Evolutionary conservation across 257 asterid species (phyloP), one percentile per base, ranked within the genome.

Genomic region (Solanum sejunctum): DNA sequence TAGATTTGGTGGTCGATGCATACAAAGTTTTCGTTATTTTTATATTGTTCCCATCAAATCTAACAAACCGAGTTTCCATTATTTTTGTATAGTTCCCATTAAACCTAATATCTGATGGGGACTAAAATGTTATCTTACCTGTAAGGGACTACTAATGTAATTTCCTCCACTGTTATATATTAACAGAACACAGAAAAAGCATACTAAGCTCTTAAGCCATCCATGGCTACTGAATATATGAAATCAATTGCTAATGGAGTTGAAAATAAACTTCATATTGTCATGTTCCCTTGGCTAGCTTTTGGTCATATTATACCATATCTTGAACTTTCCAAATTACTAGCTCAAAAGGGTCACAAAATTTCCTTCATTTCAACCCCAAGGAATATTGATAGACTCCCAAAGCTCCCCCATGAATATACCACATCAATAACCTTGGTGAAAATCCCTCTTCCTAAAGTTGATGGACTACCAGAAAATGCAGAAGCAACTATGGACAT

Each of bases 271-370:
- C 66, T 92, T 5, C 95, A 92, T 85, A 51, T 93, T 12, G 93
- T 64, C 1, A 81, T 93, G 93, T 88, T 88, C 80, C 95, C 95
- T 83, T 92, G 97, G 97, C 86, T 93, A 1, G 97, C 93, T 77
- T 92, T 93, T 67, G 95, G 94, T 11, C 96, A 91, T 87, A 90
- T 93, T 26, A 85, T 89, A 49, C 97, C 95, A 12, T 91, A 2
- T 84, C 49, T 89, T 36, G 89, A 89, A 47, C 91, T 92, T n/a
- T 81, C 95, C 87, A 93, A 92, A 86, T 82, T 84, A 87, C 71
- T 91, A 0, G 93, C 94, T 28, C 86, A 60, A 70, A 90, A 85
- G 81, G 95, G 95, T 47, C 95, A 92, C 89, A 85, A 56, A 70
- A 63, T 91, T 80, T 89, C 93, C n/a, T 92, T 92, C 87, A 23